Evolutionary conservation across 805 yeast species (phyloP), one percentile per base, ranked within the genome.

Genomic region (Lipomyces sp.): DNA sequence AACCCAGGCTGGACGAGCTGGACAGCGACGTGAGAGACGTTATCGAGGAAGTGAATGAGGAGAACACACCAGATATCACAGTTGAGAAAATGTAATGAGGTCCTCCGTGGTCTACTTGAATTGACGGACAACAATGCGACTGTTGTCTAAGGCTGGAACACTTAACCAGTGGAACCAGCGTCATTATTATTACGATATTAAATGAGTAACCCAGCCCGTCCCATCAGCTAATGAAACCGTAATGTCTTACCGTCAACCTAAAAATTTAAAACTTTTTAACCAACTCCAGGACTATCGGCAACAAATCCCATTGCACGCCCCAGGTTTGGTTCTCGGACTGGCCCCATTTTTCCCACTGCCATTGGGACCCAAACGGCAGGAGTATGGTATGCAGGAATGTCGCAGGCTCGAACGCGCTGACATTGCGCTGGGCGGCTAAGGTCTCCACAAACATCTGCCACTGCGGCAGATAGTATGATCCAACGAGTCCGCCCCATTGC

Each of bases 331-430:
- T 42, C 13, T 42, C 48, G 2, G 8, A 3, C 24, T 42, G 24
- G 48, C 48, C 48, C 48, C 48, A 42, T 18, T 42, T 42, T 42
- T 42, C 48, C 48, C 48, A 42, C 48, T 42, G 48, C 48, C 48
- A 42, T 6, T 42, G 48, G 48, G 4, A 5, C 15, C 48, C 48
- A 15, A 42, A 42, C 8, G 48, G 48, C 24, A 42, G 24, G 48
- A 42, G 48, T 18, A 42, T 18, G 8, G 48, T 42, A 42, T 42
- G 24, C 48, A 2, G 48, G 48, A 42, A 42, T 42, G 48, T 42
- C 48, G 18, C 48, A 15, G 48, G 48, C 3, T 39, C 6, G 48
- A 42, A 42, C 24, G 48, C 48, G 48, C 48, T 42, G 48, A 42
- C 48, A 18, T 42, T 42, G 24, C 48, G 48, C 48, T 15, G 24